Evolutionary conservation across 2,329 filamentous ascomycete genomes (phyloP).

Genomic region (Rutstroemia sp.): DNA sequence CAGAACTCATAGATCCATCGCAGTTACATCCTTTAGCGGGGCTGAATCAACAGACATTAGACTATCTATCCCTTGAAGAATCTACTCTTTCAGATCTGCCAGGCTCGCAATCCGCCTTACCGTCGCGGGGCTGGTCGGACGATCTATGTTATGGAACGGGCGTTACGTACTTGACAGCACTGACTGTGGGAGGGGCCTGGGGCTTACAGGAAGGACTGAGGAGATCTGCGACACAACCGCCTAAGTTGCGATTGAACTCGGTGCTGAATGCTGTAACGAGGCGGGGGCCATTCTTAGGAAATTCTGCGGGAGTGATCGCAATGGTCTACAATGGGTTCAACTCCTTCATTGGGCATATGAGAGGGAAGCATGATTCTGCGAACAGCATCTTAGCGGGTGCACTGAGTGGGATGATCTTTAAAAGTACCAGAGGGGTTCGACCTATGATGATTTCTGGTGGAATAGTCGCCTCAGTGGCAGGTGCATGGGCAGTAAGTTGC

Average conservation of each 20-base stretch:
- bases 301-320: conserved; percentile 90
- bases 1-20: conserved; percentile 75
- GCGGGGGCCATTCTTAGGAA: conserved; percentile 89
- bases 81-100: conserved; percentile 79
- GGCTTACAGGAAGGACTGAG: conserved; percentile 84
- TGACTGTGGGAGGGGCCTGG: conserved; percentile 84
- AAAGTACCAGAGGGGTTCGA: conserved; percentile 82
- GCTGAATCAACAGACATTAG: conserved; percentile 84
- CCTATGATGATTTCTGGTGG: conserved; percentile 94
- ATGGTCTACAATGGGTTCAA: conserved; percentile 95
- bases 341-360: conserved; percentile 68
- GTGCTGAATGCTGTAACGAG: conserved; percentile 91
- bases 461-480: conserved; percentile 80
- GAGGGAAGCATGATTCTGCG: conserved; percentile 81
- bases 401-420: conserved; percentile 90
- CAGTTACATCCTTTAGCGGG: conserved; percentile 89
- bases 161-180: conserved; percentile 82
- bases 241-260: conserved; percentile 87
- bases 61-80: conserved; percentile 93
- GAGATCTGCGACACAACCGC: conserved; percentile 68
- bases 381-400: conserved; percentile 84
- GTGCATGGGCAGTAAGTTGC: conserved; percentile 77
- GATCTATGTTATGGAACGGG: conserved; percentile 97
- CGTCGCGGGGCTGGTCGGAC: conserved; percentile 94
- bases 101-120: conserved; percentile 78